Conservation (phyloP, 148 eudicot genomes). For the Fallopia convolvulus region DNA sequence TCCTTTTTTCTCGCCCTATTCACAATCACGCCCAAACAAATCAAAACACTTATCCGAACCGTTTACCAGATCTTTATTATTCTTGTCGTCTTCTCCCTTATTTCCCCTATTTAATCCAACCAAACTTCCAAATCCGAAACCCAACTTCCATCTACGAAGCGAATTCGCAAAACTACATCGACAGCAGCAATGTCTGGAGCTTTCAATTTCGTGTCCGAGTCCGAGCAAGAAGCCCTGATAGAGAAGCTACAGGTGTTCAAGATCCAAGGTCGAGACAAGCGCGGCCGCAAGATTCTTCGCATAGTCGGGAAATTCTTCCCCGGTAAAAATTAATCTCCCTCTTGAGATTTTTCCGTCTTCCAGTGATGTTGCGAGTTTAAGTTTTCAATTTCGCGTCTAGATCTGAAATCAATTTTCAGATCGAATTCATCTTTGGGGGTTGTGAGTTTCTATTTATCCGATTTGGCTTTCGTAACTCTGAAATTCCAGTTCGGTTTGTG, state of each 20-base stretch:
- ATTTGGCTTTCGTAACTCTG: not conserved
- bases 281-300: constrained; percentile 36
- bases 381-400: not conserved
- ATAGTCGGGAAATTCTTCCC: constrained; percentile 56
- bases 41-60: no score
- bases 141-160: no score
- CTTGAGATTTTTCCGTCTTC: no score
- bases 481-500: constrained; percentile 28
- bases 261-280: constrained; percentile 50
- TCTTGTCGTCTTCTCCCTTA: no score
- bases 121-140: no score
- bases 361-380: no score
- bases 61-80: no score
- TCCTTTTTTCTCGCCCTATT: no score
- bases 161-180: not conserved
- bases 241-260: constrained; percentile 37
- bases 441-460: not conserved
- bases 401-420: no score
- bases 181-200: not conserved
- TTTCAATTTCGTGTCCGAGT: constrained; percentile 7
- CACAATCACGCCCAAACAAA: no score
- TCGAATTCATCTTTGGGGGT: no score
- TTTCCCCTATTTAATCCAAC: no score
- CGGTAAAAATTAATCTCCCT: constrained; percentile 21
- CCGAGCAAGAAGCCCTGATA: constrained; percentile 32